Evolutionary conservation across 192 early-diverging fungal genomes (phyloP).

Genomic region (Chytriomyces confervae): DNA sequence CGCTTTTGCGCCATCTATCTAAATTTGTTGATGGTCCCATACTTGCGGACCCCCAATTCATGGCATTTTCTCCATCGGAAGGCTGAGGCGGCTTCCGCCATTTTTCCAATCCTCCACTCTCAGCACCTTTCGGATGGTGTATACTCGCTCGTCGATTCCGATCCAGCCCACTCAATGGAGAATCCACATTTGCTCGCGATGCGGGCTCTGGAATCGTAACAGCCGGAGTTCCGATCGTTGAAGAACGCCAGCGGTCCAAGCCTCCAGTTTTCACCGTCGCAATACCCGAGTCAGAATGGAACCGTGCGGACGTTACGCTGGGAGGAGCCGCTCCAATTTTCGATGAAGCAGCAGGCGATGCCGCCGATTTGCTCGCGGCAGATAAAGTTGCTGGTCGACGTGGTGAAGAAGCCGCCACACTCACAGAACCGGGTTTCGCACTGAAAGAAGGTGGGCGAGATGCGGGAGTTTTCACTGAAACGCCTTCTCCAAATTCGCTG

Average conservation of each 20-base stretch:
- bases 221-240: neutral
- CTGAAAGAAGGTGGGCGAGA: neutral
- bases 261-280: neutral
- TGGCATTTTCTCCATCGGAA: neutral
- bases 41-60: too few species aligned
- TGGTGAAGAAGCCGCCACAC: neutral
- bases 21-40: neutral
- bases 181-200: neutral
- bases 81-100: neutral
- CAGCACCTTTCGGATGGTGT: neutral
- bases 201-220: neutral
- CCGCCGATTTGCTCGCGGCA: neutral
- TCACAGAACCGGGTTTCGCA: too few species aligned
- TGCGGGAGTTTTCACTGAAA: neutral
- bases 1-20: slow-evolving; percentile 14
- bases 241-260: neutral
- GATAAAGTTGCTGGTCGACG: neutral
- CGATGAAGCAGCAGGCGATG: too few species aligned
- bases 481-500: neutral
- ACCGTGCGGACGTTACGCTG: neutral
- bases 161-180: neutral
- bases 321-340: neutral
- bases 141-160: neutral
- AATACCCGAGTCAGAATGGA: too few species aligned
- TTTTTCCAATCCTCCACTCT: neutral